A percentile compares a stretch with the other conserved stretches of the same genome.
phyloP scores from a whole-genome alignment of 2,329 filamentous ascomycete species.

The Leptographium procerum region DNA sequence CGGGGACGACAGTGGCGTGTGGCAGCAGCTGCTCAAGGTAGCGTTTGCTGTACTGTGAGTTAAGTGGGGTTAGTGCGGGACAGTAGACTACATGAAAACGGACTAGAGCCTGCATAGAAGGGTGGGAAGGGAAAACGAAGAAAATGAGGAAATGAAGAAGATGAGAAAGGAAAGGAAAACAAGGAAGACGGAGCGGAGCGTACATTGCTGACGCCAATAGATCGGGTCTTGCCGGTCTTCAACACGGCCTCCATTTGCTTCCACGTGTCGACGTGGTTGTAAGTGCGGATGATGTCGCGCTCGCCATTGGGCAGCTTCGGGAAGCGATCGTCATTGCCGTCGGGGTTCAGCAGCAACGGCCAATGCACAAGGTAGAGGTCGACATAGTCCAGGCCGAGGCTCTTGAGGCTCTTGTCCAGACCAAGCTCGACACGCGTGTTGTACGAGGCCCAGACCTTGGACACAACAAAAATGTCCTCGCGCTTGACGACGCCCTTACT shows the following conservation, averaged over 20 bases:
- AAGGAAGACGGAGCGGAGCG: slow-evolving; percentile 12
- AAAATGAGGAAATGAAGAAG: background rate
- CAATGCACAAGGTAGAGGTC: slow-evolving; percentile 79
- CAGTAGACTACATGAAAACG: no score
- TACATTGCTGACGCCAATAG: slow-evolving; percentile 45
- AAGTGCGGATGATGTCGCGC: slow-evolving; percentile 58
- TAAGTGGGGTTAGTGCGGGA: background rate
- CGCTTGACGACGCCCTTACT: slow-evolving; percentile 58
- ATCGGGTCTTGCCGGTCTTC: slow-evolving; percentile 42
- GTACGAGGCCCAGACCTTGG: slow-evolving; percentile 78
- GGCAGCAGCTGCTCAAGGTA: slow-evolving; percentile 45
- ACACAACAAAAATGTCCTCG: slow-evolving; percentile 72
- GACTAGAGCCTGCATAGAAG: background rate
- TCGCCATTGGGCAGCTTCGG: slow-evolving; percentile 63
- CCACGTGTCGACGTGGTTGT: slow-evolving; percentile 68
- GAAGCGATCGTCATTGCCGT: slow-evolving; percentile 62
- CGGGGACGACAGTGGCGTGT: slow-evolving; percentile 43
- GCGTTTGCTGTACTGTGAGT: slow-evolving; percentile 40
- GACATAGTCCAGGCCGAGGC: slow-evolving; percentile 67
- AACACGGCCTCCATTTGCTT: slow-evolving; percentile 61
- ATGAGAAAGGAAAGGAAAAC: background rate
- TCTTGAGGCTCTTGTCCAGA: slow-evolving; percentile 61
- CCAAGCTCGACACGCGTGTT: slow-evolving; percentile 57
- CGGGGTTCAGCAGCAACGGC: slow-evolving; percentile 70
- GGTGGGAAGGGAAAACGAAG: background rate